A percentile compares a stretch with the other conserved stretches of the same genome.
Evolutionary conservation across 805 yeast genomes (phyloP).

Genomic region (Millerozyma miso): DNA sequence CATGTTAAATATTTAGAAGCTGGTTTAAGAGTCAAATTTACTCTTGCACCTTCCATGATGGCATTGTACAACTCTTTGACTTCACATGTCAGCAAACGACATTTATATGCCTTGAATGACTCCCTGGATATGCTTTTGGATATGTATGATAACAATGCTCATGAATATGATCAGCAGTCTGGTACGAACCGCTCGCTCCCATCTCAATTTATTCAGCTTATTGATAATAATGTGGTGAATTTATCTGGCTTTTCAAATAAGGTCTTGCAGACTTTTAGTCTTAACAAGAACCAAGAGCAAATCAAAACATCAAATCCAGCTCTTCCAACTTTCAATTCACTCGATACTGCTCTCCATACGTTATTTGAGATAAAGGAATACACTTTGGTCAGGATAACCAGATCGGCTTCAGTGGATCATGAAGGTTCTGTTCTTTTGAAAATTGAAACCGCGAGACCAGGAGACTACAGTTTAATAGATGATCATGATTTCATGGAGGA

Average conservation of each 20-base stretch:
- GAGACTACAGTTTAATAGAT: slow-evolving; percentile 46
- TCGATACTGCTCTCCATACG: slow-evolving; percentile 43
- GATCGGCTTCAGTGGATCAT: slow-evolving; percentile 49
- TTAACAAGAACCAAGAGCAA: slow-evolving; percentile 5
- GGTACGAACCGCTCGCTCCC: slow-evolving; percentile 6
- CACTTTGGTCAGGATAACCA: slow-evolving; percentile 47
- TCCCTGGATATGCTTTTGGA: slow-evolving; percentile 2
- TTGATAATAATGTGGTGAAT: slow-evolving; percentile 37
- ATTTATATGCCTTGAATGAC: slow-evolving; percentile 10
- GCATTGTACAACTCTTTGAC: slow-evolving; percentile 41
- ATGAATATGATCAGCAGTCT: slow-evolving; percentile 5
- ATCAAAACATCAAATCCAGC: not conserved
- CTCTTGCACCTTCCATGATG: slow-evolving; percentile 42
- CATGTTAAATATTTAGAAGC: slow-evolving; percentile 47
- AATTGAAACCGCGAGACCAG: slow-evolving; percentile 53
- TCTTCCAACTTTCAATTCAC: slow-evolving; percentile 34
- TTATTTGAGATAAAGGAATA: slow-evolving; percentile 40
- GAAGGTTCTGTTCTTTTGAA: slow-evolving; percentile 52
- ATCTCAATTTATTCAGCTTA: slow-evolving; percentile 30
- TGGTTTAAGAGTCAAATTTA: slow-evolving; percentile 46
- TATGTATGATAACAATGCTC: not conserved
- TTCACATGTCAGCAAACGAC: slow-evolving; percentile 27
- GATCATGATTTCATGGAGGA: slow-evolving; percentile 42
- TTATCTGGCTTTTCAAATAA: slow-evolving; percentile 31
- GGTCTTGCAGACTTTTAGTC: slow-evolving; percentile 29